Conservation (phyloP, 2,329 filamentous ascomycete genomes). For the Colletotrichum paranaense region DNA sequence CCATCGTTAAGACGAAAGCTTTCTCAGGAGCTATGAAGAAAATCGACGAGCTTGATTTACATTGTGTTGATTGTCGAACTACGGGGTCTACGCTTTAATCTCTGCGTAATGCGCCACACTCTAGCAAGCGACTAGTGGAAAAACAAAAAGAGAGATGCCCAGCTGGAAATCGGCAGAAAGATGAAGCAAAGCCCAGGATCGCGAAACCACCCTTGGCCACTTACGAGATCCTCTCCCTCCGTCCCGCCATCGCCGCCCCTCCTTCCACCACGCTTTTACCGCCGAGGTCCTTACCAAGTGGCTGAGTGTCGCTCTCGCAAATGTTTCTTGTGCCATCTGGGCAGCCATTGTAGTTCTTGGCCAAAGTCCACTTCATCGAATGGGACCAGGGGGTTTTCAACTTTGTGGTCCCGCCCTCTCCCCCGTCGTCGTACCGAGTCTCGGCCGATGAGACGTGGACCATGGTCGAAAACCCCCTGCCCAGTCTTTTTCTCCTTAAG, state of each 20-base stretch:
- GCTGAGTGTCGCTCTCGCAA: not conserved
- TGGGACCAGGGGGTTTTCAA: not conserved
- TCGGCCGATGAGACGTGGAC: constrained; percentile 29
- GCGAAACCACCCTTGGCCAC: constrained; percentile 18
- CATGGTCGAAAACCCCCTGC: constrained; percentile 14
- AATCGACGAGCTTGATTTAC: not conserved
- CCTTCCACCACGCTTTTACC: no score
- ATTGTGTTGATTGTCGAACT: not conserved
- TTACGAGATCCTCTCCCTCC: not conserved
- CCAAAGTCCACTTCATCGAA: not conserved
- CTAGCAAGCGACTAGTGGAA: not conserved
- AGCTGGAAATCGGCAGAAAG: constrained; percentile 9
- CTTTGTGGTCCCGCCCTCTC: not conserved
- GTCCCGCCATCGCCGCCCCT: constrained; percentile 3
- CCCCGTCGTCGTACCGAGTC: constrained; percentile 8
- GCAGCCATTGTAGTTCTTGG: not conserved
- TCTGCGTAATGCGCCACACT: not conserved
- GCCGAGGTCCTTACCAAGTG: no score
- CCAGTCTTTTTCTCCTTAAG: constrained; percentile 8
- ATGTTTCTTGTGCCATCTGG: constrained; percentile 14
- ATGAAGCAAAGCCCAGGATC: constrained; percentile 22
- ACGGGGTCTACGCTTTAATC: no score
- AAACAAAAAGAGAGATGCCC: not conserved
- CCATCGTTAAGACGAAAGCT: constrained; percentile 3
- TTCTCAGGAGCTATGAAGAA: constrained; percentile 8